Evolutionary conservation across 345 rosid genomes (phyloP), one percentile per base, ranked within the genome.

Genomic region (Reutealis trisperma): DNA sequence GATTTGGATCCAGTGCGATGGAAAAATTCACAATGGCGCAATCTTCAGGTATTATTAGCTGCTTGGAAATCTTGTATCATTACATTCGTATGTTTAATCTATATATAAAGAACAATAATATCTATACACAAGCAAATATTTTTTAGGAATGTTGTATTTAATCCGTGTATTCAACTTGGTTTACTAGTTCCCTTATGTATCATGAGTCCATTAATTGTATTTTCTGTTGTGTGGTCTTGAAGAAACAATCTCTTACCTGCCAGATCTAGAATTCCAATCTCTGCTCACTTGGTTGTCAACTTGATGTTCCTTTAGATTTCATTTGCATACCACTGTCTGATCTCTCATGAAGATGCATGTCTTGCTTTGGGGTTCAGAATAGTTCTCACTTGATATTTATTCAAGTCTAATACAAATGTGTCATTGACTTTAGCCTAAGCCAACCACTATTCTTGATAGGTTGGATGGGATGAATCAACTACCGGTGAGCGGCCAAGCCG

Each of bases 381-480:
- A 58, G 25, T 41, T 73, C 15, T 72, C 21, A 65, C 19, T 47
- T 27, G 65, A 64, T 69, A 69, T 19, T 8, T 30, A 1, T 52
- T 70, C 2, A 63, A 30, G 27, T 51, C 58, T 8, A 13, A n/a
- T 47, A 25, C 25, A 45, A 25, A 8, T 49, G 25, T 16, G 61
- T 27, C 41, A 27, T 63, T 2, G 16, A 37, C n/a, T 45, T 32
- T 57, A 66, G 21, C 66, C 58, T 21, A 34, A 67, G 27, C 75
- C 66, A 32, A 63, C 34, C 47, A 64, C 24, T 41, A 42, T 24
- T 63, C 61, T 77, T 58, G 84, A 78, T 84, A 96, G 99, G 98
- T 96, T 61, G 98, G 98, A 45, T 96, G 99, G 99, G 99, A 93
- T 81, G 98, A 96, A 75, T 96, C 98, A 25, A 87, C 98, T 59